Percentiles rank a stretch among this genome's conserved stretches.
Conservation (phyloP, 2,329 filamentous ascomycete genomes). For the Fusarium coffeatum region DNA sequence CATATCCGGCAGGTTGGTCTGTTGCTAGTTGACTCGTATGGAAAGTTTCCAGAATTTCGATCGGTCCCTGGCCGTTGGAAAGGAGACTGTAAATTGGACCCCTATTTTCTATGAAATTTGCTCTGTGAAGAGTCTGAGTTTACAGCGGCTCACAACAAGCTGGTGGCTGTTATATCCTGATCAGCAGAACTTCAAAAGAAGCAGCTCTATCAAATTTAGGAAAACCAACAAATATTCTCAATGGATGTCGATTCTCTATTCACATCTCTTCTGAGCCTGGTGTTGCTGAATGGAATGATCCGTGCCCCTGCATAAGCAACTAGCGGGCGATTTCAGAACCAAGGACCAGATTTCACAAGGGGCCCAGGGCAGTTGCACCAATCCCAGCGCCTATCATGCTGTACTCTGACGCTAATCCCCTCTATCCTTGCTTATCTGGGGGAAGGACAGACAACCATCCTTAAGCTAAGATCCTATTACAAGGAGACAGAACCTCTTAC, state of each 20-base stretch:
- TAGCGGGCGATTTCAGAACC: slow-evolving; percentile 36
- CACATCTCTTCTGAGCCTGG: slow-evolving; percentile 1
- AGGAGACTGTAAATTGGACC: slow-evolving; percentile 39
- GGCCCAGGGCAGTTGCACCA: slow-evolving; percentile 25
- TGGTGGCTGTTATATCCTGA: background rate
- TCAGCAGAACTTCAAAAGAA: background rate
- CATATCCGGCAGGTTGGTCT: background rate
- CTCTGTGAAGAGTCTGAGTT: background rate
- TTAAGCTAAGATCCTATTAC: slow-evolving; percentile 3
- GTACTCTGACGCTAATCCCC: slow-evolving; percentile 29
- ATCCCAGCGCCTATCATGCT: slow-evolving; percentile 42
- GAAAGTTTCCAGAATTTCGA: background rate
- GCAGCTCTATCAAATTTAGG: background rate
- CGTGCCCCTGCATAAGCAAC: slow-evolving; percentile 35
- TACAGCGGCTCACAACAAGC: background rate
- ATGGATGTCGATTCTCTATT: slow-evolving; percentile 12
- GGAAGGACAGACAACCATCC: slow-evolving; percentile 36
- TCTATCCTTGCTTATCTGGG: slow-evolving; percentile 40
- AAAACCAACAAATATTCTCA: background rate
- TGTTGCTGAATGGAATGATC: slow-evolving; percentile 28
- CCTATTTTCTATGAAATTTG: slow-evolving; percentile 27
- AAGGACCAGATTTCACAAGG: slow-evolving; percentile 35
- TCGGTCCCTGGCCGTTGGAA: slow-evolving; percentile 23
- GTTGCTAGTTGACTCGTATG: background rate
- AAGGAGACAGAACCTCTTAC: background rate